These are phyloP conservation scores for Arthromyces matolae DNA, from an alignment of 768 basidiomycete species.

Conservation along the genomic window DNA sequence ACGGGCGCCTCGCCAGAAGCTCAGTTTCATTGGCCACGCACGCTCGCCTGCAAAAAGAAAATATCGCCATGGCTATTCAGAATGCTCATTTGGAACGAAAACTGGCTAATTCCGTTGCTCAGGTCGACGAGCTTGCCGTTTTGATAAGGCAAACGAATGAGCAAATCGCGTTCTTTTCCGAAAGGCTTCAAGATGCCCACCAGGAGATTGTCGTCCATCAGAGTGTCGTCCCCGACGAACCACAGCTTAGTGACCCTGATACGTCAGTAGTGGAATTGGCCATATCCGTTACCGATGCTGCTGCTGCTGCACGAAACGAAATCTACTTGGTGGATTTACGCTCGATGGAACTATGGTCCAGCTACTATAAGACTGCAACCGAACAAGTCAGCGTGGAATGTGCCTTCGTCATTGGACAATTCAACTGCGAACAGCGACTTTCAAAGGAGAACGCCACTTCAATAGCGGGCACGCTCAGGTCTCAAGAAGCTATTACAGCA, in stretches of 20 bases:
- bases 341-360: slow-evolving; percentile 21
- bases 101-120: slow-evolving; percentile 62
- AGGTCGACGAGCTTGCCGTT: slow-evolving; percentile 60
- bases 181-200: slow-evolving; percentile 30
- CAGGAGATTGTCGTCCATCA: slow-evolving; percentile 30
- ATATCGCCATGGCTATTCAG: slow-evolving; percentile 36
- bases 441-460: slow-evolving; percentile 32
- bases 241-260: neutral
- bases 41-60: slow-evolving; percentile 36
- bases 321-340: slow-evolving; percentile 13
- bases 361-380: slow-evolving; percentile 35
- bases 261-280: no score
- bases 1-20: slow-evolving; percentile 44
- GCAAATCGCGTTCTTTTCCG: slow-evolving; percentile 42
- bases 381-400: slow-evolving; percentile 34
- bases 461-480: slow-evolving; percentile 36
- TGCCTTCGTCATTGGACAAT: slow-evolving; percentile 25
- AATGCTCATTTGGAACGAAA: slow-evolving; percentile 60
- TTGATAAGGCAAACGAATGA: slow-evolving; percentile 58
- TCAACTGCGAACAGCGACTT: slow-evolving; percentile 24
- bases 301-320: slow-evolving; percentile 7
- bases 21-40: slow-evolving; percentile 37
- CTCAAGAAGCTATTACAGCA: slow-evolving; percentile 38
- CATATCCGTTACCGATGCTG: no score
- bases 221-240: neutral